Conservation (phyloP, 176 grass and related monocot species). For the Aegilops speltoides region DNA sequence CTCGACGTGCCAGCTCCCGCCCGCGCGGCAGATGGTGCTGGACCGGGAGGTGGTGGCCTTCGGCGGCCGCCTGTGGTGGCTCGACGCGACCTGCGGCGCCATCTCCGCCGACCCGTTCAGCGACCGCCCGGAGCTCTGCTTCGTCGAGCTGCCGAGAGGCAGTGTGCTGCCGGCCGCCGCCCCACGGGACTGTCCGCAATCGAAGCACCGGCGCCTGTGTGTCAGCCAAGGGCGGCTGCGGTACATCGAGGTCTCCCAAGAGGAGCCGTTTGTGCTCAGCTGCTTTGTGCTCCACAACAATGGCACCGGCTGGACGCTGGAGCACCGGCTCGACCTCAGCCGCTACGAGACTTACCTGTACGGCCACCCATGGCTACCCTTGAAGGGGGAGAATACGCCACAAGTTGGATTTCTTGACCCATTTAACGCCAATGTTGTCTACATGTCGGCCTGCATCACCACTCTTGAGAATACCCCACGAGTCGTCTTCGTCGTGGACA, state of each 20-base stretch:
- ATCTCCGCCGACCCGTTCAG: neutral
- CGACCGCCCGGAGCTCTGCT: conserved; percentile 18
- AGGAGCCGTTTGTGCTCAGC: conserved; percentile 19
- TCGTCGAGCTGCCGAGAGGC: neutral
- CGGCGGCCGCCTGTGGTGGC: neutral
- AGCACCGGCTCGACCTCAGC: no score
- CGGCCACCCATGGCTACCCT: no score
- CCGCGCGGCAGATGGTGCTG: neutral
- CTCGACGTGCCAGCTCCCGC: neutral
- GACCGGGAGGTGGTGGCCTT: conserved; percentile 13
- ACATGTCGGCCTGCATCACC: neutral
- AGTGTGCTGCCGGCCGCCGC: neutral
- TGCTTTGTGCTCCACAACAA: neutral
- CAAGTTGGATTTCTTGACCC: neutral
- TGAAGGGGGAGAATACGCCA: neutral
- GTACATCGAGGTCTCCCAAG: conserved; percentile 22
- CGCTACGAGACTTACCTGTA: no score
- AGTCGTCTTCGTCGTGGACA: neutral
- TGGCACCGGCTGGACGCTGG: conserved; percentile 8
- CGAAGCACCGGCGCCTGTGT: neutral
- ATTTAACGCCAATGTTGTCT: neutral
- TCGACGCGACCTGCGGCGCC: neutral
- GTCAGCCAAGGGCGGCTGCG: conserved; percentile 33
- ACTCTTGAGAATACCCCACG: neutral
- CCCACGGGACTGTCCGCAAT: neutral